Evolutionary conservation across 441 rosid genomes (phyloP), one percentile per base, ranked within the genome.

Genomic region (Aleurites moluccanus): DNA sequence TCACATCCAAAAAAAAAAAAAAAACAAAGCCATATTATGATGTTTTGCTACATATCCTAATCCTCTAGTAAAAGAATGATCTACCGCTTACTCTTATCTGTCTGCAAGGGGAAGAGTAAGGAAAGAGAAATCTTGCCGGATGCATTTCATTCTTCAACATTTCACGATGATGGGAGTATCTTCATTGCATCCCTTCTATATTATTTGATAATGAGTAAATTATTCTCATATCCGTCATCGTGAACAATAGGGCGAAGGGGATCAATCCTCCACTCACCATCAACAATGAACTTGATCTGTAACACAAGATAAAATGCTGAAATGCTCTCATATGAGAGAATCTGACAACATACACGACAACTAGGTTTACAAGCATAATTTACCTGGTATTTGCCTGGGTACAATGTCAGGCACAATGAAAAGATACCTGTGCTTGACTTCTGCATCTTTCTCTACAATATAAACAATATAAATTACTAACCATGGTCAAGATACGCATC

Each of bases 341-440:
- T 11, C 71, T 9, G 25, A 20, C 53, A 25, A 55, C 2, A 30
- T 9, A 20, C 18, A 16, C n/a, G n/a, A 28, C 45, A 69, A 64
- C 21, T 14, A 52, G 70, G 53, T 16, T n/a, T 38, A 44, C 30
- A 25, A 42, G 38, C 49, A 78, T n/a, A 6, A 75, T 25, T 50
- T 79, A 92, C 99, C 98, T 94, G 91, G 10, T 94, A 89, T 84
- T 73, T 91, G 18, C 99, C 97, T 4, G 97, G 94, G 81, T 89
- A 94, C 75, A 94, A 79, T 83, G 85, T 86, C 82, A 94, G 79
- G 67, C 60, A 69, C 78, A 90, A 10, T 10, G 96, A 89, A 80
- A 92, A 92, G 33, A 92, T 76, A 49, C 89, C 94, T 0, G 82
- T 73, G 53, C 84, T 70, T 10, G 96, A 89, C 88, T 79, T 91